Percentiles rank a stretch among this genome's conserved stretches.
Evolutionary conservation across 176 grass and related monocot species (phyloP).

Genomic region (Thalia dealbata): DNA sequence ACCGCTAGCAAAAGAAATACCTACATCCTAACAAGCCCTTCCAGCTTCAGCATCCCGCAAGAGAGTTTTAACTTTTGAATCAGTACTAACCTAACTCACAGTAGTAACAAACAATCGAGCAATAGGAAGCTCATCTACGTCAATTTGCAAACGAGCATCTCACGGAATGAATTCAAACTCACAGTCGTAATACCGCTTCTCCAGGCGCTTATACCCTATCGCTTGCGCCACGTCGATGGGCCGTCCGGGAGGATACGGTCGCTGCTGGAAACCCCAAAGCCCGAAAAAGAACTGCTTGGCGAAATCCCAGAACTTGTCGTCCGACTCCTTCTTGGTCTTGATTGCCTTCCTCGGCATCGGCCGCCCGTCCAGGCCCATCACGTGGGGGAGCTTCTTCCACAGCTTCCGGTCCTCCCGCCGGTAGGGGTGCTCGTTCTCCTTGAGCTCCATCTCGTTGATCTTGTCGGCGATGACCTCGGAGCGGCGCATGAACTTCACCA

Average conservation of each 20-base stretch:
- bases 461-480: slow-evolving; percentile 16
- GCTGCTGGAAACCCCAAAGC: slow-evolving; percentile 23
- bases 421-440: slow-evolving; percentile 21
- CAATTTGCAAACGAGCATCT: not conserved
- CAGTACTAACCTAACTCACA: not conserved
- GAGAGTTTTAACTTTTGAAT: not conserved
- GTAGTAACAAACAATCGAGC: not conserved
- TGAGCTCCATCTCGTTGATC: slow-evolving; percentile 25
- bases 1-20: too few species aligned
- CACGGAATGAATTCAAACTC: not conserved
- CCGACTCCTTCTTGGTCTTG: slow-evolving; percentile 19
- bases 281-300: slow-evolving; percentile 25
- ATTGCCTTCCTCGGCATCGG: slow-evolving; percentile 26
- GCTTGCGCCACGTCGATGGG: slow-evolving; percentile 27
- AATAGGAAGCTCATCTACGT: not conserved
- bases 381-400: slow-evolving; percentile 25
- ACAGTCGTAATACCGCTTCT: slow-evolving; percentile 30
- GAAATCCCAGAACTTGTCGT: slow-evolving; percentile 31
- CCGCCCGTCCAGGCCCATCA: slow-evolving; percentile 20
- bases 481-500: slow-evolving; percentile 27
- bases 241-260: slow-evolving; percentile 26
- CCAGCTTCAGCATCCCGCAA: not conserved
- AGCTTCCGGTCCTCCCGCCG: slow-evolving; percentile 21
- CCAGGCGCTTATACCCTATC: slow-evolving; percentile 24
- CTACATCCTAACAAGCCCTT: not conserved